phyloP scores from a whole-genome alignment of 2,329 filamentous ascomycete species.

The Pseudogymnoascus sp. region DNA sequence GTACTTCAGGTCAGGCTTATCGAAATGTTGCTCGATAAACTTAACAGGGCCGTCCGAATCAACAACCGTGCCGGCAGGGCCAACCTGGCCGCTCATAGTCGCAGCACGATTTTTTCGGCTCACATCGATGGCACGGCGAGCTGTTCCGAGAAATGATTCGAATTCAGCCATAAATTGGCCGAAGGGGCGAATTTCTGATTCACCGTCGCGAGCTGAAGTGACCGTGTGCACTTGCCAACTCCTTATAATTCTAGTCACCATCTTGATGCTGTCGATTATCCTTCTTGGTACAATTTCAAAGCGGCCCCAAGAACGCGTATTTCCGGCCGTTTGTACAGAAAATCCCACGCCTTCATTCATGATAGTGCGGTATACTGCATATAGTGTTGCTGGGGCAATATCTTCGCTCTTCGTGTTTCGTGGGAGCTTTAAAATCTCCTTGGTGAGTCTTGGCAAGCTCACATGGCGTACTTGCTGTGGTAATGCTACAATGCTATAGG shows the following conservation, averaged over 20 bases:
- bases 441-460: background rate
- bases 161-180: constrained; percentile 25
- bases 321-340: background rate
- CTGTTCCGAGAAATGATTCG: constrained; percentile 39
- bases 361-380: constrained; percentile 5
- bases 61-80: constrained; percentile 25
- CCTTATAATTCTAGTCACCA: background rate
- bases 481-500: constrained; percentile 38
- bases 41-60: constrained; percentile 9
- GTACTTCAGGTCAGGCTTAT: constrained; percentile 41
- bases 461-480: constrained; percentile 29
- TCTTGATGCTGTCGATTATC: constrained; percentile 4
- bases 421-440: background rate
- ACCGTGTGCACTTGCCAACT: background rate
- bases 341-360: constrained; percentile 3
- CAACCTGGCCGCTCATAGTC: constrained; percentile 42
- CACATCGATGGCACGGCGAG: constrained; percentile 40
- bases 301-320: background rate
- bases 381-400: background rate
- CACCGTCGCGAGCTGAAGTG: background rate
- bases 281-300: constrained; percentile 5
- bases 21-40: constrained; percentile 15
- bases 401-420: background rate
- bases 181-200: background rate
- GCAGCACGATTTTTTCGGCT: constrained; percentile 42